phyloP scores from a whole-genome alignment of 768 basidiomycete genomes.

The Russula sp. region DNA sequence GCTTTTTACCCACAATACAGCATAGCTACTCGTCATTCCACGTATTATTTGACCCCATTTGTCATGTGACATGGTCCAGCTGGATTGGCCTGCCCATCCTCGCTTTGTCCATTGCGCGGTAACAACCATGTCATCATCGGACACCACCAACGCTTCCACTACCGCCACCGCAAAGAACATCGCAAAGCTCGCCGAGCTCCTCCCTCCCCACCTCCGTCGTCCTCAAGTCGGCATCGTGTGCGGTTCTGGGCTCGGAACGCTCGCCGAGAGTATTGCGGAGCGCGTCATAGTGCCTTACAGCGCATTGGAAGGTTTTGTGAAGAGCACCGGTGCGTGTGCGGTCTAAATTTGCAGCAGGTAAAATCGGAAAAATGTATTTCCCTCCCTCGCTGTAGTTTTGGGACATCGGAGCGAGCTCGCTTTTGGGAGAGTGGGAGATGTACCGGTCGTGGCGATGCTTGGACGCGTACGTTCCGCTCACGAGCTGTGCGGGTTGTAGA shows the following conservation, averaged over 20 bases:
- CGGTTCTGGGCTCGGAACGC: constrained; percentile 75
- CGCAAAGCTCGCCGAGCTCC: constrained; percentile 24
- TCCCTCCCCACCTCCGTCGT: constrained; percentile 35
- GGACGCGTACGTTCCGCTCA: constrained; percentile 57
- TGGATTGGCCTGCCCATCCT: too few relatives aligned
- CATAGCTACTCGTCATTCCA: constrained; percentile 9
- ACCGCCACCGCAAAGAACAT: constrained; percentile 28
- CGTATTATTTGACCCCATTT: neutral
- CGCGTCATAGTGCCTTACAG: constrained; percentile 57
- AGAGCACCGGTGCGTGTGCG: constrained; percentile 57
- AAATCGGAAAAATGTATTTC: too few relatives aligned
- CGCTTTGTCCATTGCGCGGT: too few relatives aligned
- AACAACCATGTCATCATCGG: neutral
- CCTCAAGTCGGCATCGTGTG: constrained; percentile 81
- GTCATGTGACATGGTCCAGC: neutral
- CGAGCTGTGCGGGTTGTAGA: too few relatives aligned
- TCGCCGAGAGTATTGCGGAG: constrained; percentile 54
- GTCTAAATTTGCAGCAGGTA: too few relatives aligned
- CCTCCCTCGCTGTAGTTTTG: too few relatives aligned
- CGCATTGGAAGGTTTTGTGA: constrained; percentile 62
- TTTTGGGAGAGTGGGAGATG: constrained; percentile 69
- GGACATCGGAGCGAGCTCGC: constrained; percentile 78
- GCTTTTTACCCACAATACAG: constrained; percentile 3
- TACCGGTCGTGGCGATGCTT: constrained; percentile 85
- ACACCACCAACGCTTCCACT: constrained; percentile 23